Evolutionary conservation across 768 basidiomycete genomes (phyloP).

Genomic region (Suillus placidus): DNA sequence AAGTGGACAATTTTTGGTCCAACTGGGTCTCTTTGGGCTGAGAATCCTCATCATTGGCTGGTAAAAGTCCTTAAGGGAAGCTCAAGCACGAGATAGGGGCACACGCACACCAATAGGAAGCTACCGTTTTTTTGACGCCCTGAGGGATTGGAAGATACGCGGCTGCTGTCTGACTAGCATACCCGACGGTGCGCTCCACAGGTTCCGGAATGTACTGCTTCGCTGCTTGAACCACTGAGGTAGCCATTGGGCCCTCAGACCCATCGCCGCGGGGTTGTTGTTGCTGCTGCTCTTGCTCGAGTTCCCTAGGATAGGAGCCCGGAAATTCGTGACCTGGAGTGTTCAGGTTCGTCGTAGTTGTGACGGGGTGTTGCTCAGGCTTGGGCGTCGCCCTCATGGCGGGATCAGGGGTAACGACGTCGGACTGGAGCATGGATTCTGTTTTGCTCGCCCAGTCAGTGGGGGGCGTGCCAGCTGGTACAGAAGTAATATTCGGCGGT

Average conservation of each 20-base stretch:
- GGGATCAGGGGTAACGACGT: constrained; percentile 10
- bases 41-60: constrained; percentile 13
- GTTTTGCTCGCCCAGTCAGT: constrained; percentile 19
- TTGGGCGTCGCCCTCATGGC: not conserved
- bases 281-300: constrained; percentile 5
- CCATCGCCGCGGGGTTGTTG: not conserved
- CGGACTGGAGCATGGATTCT: constrained; percentile 21
- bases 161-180: constrained; percentile 11
- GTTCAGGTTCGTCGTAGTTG: not conserved
- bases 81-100: not conserved
- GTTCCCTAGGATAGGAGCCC: constrained; percentile 11
- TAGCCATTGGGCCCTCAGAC: not conserved
- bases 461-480: constrained; percentile 23
- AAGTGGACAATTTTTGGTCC: constrained; percentile 12
- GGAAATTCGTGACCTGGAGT: constrained; percentile 15
- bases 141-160: constrained; percentile 13
- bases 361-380: not conserved
- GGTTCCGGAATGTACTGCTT: constrained; percentile 15
- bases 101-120: constrained; percentile 19
- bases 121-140: constrained; percentile 4
- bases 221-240: constrained; percentile 13
- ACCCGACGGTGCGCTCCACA: constrained; percentile 14
- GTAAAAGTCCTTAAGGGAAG: constrained; percentile 14
- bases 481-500: constrained; percentile 22
- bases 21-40: not conserved